Base-by-base conservation (phyloP, 805 yeast species). In the Sungouiella thailandica region DNA sequence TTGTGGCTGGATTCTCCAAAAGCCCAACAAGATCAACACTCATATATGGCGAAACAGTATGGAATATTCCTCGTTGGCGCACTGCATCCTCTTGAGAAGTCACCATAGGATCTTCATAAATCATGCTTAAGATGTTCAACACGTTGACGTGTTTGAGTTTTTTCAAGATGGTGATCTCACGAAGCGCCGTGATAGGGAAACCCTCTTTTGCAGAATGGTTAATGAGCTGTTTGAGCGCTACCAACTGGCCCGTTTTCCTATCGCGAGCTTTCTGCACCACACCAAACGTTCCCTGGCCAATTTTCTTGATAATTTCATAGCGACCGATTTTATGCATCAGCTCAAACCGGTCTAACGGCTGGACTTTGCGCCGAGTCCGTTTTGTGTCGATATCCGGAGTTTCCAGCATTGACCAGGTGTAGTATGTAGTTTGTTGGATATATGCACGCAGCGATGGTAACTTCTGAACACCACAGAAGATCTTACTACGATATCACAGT, bases 31-130 rank as follows among this genome's bases (percentile, higher is more conserved):
- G 68, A 60, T 93, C 99, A 15, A 85, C 81, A 9, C 88, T 79
- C 87, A 93, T 87, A 53, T 89, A 93, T 0, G 96, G 95, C 23
- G 88, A 74, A 2, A 90, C 95, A 65, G 95, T 87, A 60, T 82
- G 89, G 47, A 88, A 85, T 40, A 63, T 52, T 5, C 72, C 72
- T 28, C 72, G 39, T 29, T 57, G 61, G 13, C 61, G 57, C 7
- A 64, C 48, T 25, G 54, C 31, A 33, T 65, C 70, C 36, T 57
- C 54, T 4, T 65, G 53, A 20, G 52, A 54, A 2, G 54, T 19
- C 9, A 57, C 55, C 31, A 60, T 55, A 5, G 68, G 65, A 34
- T 43, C 57, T 62, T 56, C 60, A 34, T 79, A 78, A 0, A 89
- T 72, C 80, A 90, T 80, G 43, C 88, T 97, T 8, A 83, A 53